phyloP scores from a whole-genome alignment of 495 filamentous ascomycete species.

The Penicillium roqueforti region DNA sequence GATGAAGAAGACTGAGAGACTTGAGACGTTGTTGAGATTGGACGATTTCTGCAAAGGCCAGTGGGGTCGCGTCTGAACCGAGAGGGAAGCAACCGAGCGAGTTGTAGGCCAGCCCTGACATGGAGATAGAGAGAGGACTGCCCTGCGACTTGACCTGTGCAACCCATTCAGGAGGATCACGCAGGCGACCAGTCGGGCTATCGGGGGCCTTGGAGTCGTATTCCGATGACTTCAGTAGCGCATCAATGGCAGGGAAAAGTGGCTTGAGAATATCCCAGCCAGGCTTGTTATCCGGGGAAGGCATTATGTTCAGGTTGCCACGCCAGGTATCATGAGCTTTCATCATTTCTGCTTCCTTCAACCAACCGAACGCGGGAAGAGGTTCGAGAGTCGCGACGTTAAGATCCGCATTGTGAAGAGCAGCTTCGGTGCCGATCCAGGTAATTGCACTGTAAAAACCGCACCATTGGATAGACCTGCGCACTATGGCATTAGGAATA shows the following conservation, averaged over 20 bases:
- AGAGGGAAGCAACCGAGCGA: conserved; percentile 55
- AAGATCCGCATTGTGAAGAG: conserved; percentile 37
- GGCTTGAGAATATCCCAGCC: conserved; percentile 29
- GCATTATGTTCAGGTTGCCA: conserved; percentile 35
- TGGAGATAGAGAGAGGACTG: conserved; percentile 49
- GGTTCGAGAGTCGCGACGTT: conserved; percentile 39
- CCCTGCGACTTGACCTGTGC: conserved; percentile 33
- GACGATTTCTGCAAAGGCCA: conserved; percentile 47
- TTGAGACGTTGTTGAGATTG: conserved; percentile 48
- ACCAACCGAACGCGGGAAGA: conserved; percentile 53
- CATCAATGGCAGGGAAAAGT: conserved; percentile 27
- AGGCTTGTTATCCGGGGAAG: conserved; percentile 9
- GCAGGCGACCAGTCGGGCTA: conserved; percentile 15
- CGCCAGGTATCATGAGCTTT: conserved; percentile 50
- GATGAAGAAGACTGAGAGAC: conserved; percentile 43
- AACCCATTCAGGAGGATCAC: conserved; percentile 42
- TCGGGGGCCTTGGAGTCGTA: conserved; percentile 4
- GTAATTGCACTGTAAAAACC: conserved; percentile 53
- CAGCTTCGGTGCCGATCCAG: conserved; percentile 46
- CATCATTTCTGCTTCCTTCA: conserved; percentile 52
- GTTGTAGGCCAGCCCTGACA: conserved; percentile 41
- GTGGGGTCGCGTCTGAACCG: conserved; percentile 42
- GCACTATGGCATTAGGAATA: conserved; percentile 49
- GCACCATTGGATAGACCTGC: conserved; percentile 51
- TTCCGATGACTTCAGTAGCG: conserved; percentile 27